A percentile compares a stretch with the other conserved stretches of the same genome.
phyloP scores from a whole-genome alignment of 2,329 filamentous ascomycete genomes.

The Dendrostoma leiphaemia region DNA sequence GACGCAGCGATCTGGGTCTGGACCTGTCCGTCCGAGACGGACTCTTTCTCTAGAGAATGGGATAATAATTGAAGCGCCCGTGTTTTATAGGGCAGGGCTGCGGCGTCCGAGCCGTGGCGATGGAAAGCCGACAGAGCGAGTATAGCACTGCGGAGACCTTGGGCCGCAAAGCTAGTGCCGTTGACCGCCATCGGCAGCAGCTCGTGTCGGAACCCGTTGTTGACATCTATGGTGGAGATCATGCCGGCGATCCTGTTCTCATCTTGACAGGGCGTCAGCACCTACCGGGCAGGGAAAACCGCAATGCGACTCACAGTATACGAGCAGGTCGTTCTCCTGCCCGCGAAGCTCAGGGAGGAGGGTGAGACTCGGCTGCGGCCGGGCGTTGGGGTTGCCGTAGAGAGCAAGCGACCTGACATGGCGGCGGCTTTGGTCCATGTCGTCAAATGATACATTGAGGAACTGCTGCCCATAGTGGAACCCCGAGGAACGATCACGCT shows the following conservation, averaged over 20 bases:
- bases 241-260: conserved; percentile 38
- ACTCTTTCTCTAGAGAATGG: conserved; percentile 32
- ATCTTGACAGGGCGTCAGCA: conserved; percentile 28
- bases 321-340: conserved; percentile 28
- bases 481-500: conserved; percentile 5
- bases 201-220: conserved; percentile 45
- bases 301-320: conserved; percentile 27
- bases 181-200: conserved; percentile 45
- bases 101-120: conserved; percentile 35
- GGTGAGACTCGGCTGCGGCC: conserved; percentile 25
- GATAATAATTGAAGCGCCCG: conserved; percentile 38
- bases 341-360: conserved; percentile 28
- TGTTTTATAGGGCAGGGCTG: conserved; percentile 40
- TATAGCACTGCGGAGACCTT: conserved; percentile 42
- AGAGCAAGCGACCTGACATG: conserved; percentile 29
- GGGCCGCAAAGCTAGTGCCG: conserved; percentile 30
- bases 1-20: conserved; percentile 43
- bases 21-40: conserved; percentile 24
- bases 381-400: conserved; percentile 24
- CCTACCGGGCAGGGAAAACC: not conserved
- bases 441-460: conserved; percentile 37
- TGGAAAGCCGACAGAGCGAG: conserved; percentile 44
- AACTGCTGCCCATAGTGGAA: conserved; percentile 35
- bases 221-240: conserved; percentile 44
- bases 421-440: conserved; percentile 27